These are phyloP conservation scores for Orbilia javanica DNA, from an alignment of 2,329 filamentous ascomycete genomes.

Conservation along the genomic window DNA sequence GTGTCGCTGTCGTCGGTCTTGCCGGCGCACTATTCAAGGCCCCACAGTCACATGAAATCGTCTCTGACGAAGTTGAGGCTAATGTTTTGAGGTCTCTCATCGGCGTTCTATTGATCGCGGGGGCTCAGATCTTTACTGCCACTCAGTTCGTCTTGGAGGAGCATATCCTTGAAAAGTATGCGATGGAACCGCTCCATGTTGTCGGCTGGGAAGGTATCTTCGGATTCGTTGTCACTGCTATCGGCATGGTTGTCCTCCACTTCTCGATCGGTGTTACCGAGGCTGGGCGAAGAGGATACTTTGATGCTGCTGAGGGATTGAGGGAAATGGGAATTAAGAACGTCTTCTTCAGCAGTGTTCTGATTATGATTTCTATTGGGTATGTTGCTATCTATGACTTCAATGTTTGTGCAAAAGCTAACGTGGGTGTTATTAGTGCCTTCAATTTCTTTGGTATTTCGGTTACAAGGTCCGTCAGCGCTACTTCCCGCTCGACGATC, in stretches of 20 bases:
- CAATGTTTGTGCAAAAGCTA: slow-evolving; percentile 34
- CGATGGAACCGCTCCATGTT: slow-evolving; percentile 86
- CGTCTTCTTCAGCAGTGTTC: slow-evolving; percentile 80
- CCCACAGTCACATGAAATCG: slow-evolving; percentile 67
- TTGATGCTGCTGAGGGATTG: slow-evolving; percentile 89
- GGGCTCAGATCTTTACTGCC: slow-evolving; percentile 95
- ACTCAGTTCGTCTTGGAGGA: slow-evolving; percentile 97
- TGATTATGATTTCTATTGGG: slow-evolving; percentile 99
- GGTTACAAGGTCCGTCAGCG: slow-evolving; percentile 88
- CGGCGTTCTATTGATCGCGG: slow-evolving; percentile 89
- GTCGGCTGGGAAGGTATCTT: slow-evolving; percentile 98
- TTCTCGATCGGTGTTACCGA: slow-evolving; percentile 80
- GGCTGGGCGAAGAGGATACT: slow-evolving; percentile 82
- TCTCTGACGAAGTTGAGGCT: slow-evolving; percentile 62
- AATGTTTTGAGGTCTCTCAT: slow-evolving; percentile 77
- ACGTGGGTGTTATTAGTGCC: slow-evolving; percentile 70
- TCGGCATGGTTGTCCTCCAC: slow-evolving; percentile 85
- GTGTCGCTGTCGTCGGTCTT: slow-evolving; percentile 89
- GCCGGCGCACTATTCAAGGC: slow-evolving; percentile 85
- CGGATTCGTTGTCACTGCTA: slow-evolving; percentile 82
- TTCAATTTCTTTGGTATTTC: slow-evolving; percentile 99
- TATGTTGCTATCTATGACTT: slow-evolving; percentile 67
- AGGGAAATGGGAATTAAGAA: slow-evolving; percentile 80
- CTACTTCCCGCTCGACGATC: slow-evolving; percentile 93
- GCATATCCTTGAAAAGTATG: slow-evolving; percentile 84